Evolutionary conservation across 371 early-diverging fungal genomes (phyloP).

Genomic region (Chytridium lagenaria): DNA sequence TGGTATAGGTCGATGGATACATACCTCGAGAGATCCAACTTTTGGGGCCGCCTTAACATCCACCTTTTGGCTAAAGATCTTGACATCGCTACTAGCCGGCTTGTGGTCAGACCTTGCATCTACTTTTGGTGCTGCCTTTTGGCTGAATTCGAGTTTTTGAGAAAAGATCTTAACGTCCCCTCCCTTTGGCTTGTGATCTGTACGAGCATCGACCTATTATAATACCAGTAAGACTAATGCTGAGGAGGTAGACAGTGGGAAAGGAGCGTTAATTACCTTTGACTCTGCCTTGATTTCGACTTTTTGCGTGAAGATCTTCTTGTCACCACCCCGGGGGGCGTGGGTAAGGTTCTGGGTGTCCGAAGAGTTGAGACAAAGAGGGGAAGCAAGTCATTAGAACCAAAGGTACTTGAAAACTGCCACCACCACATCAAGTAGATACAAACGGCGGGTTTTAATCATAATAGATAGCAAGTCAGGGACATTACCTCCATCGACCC

Average conservation of each 20-base stretch:
- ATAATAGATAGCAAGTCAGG: too few species aligned
- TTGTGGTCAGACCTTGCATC: slow-evolving; percentile 30
- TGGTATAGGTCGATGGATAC: too few species aligned
- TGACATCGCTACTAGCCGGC: slow-evolving; percentile 32
- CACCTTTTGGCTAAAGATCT: slow-evolving; percentile 36
- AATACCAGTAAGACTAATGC: background rate
- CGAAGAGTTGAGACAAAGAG: background rate
- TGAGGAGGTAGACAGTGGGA: background rate
- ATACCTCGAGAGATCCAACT: slow-evolving; percentile 18
- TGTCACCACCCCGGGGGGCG: slow-evolving; percentile 39
- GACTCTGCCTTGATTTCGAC: slow-evolving; percentile 33
- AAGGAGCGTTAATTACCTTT: background rate
- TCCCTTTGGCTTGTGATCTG: slow-evolving; percentile 30
- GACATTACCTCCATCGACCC: slow-evolving; percentile 29
- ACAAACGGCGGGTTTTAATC: too few species aligned
- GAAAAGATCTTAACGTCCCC: slow-evolving; percentile 36
- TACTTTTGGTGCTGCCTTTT: slow-evolving; percentile 22
- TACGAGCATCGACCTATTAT: slow-evolving; percentile 3
- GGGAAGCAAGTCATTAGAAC: background rate
- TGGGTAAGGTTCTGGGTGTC: slow-evolving; percentile 34
- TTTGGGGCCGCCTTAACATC: slow-evolving; percentile 33
- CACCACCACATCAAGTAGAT: too few species aligned
- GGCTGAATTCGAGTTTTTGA: slow-evolving; percentile 34
- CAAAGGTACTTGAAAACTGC: background rate
- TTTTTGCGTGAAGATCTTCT: slow-evolving; percentile 36